Percentiles rank a stretch among this genome's conserved stretches.
phyloP scores from a whole-genome alignment of 441 rosid species.

The Hura crepitans region DNA sequence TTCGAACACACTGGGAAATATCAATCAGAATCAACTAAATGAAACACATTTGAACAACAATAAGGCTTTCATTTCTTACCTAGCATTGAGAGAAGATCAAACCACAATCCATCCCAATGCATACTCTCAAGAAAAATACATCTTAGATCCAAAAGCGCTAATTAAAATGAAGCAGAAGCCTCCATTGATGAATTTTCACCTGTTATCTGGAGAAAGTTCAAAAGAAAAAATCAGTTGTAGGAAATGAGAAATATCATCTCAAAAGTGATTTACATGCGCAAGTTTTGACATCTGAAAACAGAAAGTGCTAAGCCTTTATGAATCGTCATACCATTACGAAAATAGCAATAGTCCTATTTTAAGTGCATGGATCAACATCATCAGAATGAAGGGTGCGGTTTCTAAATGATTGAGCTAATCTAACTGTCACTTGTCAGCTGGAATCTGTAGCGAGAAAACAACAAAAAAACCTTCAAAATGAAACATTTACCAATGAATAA shows the following conservation, averaged over 20 bases:
- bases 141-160: background rate
- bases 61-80: slow-evolving; percentile 1
- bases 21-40: background rate
- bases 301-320: background rate
- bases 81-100: background rate
- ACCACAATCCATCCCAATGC: background rate
- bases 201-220: background rate
- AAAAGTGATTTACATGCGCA: background rate
- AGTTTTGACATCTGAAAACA: background rate
- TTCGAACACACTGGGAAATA: background rate
- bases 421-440: background rate
- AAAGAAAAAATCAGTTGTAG: background rate
- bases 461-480: background rate
- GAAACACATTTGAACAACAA: background rate
- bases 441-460: slow-evolving; percentile 9
- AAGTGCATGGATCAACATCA: background rate
- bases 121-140: background rate
- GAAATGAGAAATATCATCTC: background rate
- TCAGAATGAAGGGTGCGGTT: background rate
- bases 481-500: background rate
- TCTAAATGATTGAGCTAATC: slow-evolving; percentile 6
- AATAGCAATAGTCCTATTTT: background rate
- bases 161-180: background rate
- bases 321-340: slow-evolving; percentile 1
- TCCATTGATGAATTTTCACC: background rate